phyloP scores from a whole-genome alignment of 768 basidiomycete genomes.

The Pleurotus ostreatus region DNA sequence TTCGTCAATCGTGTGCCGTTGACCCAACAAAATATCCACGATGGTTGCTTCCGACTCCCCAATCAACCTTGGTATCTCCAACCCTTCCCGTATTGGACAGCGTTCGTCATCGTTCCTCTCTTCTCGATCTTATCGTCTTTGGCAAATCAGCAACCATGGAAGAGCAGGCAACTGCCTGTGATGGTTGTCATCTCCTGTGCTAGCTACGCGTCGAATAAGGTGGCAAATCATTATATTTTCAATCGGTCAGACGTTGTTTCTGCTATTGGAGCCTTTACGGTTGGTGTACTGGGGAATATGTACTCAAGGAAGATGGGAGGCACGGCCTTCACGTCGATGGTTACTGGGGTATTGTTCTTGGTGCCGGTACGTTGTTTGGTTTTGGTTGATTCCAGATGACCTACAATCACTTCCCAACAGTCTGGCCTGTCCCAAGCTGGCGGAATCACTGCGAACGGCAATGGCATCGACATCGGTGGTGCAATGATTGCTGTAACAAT shows the following conservation, averaged over 20 bases:
- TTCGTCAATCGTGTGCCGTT: slow-evolving; percentile 53
- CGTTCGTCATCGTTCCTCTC: slow-evolving; percentile 70
- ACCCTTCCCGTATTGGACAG: slow-evolving; percentile 75
- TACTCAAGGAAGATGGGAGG: slow-evolving; percentile 82
- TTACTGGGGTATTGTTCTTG: slow-evolving; percentile 82
- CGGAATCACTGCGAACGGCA: slow-evolving; percentile 77
- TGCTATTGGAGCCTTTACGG: slow-evolving; percentile 80
- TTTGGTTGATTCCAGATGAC: too few species aligned
- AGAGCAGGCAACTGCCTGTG: slow-evolving; percentile 66
- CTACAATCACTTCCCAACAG: slow-evolving; percentile 28
- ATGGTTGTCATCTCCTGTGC: slow-evolving; percentile 85
- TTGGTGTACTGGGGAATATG: slow-evolving; percentile 73
- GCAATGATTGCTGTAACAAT: slow-evolving; percentile 90
- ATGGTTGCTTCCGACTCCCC: slow-evolving; percentile 69
- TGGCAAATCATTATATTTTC: slow-evolving; percentile 82
- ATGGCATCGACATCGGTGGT: slow-evolving; percentile 79
- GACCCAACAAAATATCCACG: slow-evolving; percentile 42
- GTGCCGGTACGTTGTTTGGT: slow-evolving; percentile 62
- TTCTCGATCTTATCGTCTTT: slow-evolving; percentile 73
- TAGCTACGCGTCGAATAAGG: slow-evolving; percentile 75
- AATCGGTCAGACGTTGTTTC: slow-evolving; percentile 82
- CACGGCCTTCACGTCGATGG: slow-evolving; percentile 89
- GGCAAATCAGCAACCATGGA: slow-evolving; percentile 73
- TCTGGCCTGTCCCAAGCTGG: slow-evolving; percentile 85
- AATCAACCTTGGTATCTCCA: slow-evolving; percentile 75